Evolutionary conservation across 2,329 filamentous ascomycete species (phyloP).

Genomic region (Phyllosticta citribraziliensis): DNA sequence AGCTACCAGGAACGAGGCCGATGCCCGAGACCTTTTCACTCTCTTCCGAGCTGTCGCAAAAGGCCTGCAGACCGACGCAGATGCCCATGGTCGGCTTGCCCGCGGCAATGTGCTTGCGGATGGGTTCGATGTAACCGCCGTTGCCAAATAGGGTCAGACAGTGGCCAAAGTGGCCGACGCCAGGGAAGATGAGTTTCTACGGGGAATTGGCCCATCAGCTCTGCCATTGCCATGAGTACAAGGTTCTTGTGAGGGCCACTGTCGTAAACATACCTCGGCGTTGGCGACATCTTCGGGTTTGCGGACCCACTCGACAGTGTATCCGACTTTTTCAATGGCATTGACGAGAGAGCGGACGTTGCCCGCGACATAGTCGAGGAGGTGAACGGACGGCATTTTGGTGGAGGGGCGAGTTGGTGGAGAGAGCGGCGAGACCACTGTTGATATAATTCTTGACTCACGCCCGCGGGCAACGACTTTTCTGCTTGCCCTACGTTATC

Average conservation of each 20-base stretch:
- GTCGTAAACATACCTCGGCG: conserved; percentile 56
- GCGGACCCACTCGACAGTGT: conserved; percentile 84
- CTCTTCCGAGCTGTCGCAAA: conserved; percentile 81
- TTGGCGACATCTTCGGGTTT: conserved; percentile 73
- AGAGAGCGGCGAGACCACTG: neutral
- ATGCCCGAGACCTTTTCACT: conserved; percentile 63
- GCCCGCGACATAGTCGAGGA: conserved; percentile 87
- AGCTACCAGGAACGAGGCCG: conserved; percentile 58
- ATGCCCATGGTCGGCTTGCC: conserved; percentile 99
- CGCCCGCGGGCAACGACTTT: neutral
- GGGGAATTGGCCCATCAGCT: conserved; percentile 23
- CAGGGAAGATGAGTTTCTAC: conserved; percentile 87
- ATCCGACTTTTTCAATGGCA: conserved; percentile 92
- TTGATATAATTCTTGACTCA: neutral
- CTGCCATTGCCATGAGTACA: conserved; percentile 12
- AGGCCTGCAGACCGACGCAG: conserved; percentile 84
- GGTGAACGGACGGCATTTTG: conserved; percentile 64
- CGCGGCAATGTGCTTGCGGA: conserved; percentile 69
- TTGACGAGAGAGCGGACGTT: conserved; percentile 95
- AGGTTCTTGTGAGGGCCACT: neutral
- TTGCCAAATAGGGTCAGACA: conserved; percentile 76
- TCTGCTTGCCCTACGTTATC: neutral
- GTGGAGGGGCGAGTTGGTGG: neutral
- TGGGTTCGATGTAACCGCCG: conserved; percentile 74
- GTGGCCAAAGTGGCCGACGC: conserved; percentile 96